phyloP scores from a whole-genome alignment of 305 asterid genomes.

The Solanum chacoense region DNA sequence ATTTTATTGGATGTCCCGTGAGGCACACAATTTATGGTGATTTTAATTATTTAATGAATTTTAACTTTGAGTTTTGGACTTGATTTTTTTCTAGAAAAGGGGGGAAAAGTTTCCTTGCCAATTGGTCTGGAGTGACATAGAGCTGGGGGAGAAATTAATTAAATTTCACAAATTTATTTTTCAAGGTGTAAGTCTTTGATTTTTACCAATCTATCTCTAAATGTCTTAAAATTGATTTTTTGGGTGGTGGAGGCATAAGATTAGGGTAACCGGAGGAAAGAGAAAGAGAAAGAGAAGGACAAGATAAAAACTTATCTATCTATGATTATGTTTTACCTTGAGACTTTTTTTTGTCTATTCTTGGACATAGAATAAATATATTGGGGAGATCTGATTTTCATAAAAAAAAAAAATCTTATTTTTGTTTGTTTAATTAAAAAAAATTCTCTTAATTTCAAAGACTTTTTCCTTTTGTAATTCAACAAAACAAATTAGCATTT shows the following conservation, averaged over 20 bases:
- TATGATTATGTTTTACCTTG: neutral
- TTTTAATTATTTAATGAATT: too few relatives aligned
- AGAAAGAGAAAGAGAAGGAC: neutral
- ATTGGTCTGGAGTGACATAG: neutral
- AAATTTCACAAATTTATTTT: neutral
- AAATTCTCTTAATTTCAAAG: neutral
- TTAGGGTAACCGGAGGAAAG: neutral
- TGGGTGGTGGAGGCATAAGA: neutral
- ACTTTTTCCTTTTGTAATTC: neutral
- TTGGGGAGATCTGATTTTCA: too few relatives aligned
- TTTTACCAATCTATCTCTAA: neutral
- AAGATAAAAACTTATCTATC: neutral
- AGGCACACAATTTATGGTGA: too few relatives aligned
- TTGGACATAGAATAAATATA: neutral
- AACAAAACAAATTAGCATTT: neutral
- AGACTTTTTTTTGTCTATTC: neutral
- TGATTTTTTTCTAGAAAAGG: too few relatives aligned
- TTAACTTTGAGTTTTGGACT: too few relatives aligned
- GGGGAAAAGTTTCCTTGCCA: neutral
- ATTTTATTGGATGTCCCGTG: too few relatives aligned
- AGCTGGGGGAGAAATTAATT: neutral
- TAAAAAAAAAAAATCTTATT: too few relatives aligned
- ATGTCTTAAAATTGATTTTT: neutral
- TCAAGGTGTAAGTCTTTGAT: neutral
- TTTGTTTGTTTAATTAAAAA: too few relatives aligned